Evolutionary conservation across 2,329 filamentous ascomycete species (phyloP), one percentile per base, ranked within the genome.

Genomic region (Claviceps maximensis): DNA sequence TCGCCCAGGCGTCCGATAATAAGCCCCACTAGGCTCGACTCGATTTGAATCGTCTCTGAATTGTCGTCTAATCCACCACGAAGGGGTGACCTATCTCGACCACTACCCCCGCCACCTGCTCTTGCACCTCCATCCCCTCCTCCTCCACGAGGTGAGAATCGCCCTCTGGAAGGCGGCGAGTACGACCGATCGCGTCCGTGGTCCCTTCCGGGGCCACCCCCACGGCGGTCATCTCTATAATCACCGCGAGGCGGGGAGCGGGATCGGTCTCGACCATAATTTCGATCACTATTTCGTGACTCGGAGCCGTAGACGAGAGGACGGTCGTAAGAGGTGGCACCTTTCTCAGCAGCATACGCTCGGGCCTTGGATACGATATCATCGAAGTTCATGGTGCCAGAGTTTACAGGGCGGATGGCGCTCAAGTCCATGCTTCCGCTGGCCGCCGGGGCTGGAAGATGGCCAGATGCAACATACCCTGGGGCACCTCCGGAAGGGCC

Each of bases 1-100:
- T 95, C 90, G 59, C 89, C 89, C 63, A 90, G 86, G 55, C 89
- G 82, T 51, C 89, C 89, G 64, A 95, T 95, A 62, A 95, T 94
- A 36, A 95, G 75, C 44, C 89, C 89, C 50, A 95, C 89, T 48
- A 95, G 77, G 61, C 83, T 87, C 23, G 87, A 89, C 65, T 95
- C 89, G 62, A 95, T 89, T 61, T 86, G 80, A 59, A 95, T 89
- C 25, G 84, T 86, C 70, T 95, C 89, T 25, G 80, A 79, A 62
- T 84, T 86, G 59, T 89, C 86, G 60, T 86, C 82, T 42, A 42
- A 40, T 40, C 70, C 57, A 58, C 72, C 72, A 49, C 72, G 65
- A 21, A 76, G 69, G 23, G 83, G 81, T 40, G 82, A 83, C 52
- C 82, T 74, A 53, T 84, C 78, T 61, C 78, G 69, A 42, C 74